A percentile compares a stretch with the other conserved stretches of the same genome.
These are phyloP conservation scores for Phlebopus sp. DNA, from an alignment of 1,284 basidiomycete genomes.

Conservation along the genomic window DNA sequence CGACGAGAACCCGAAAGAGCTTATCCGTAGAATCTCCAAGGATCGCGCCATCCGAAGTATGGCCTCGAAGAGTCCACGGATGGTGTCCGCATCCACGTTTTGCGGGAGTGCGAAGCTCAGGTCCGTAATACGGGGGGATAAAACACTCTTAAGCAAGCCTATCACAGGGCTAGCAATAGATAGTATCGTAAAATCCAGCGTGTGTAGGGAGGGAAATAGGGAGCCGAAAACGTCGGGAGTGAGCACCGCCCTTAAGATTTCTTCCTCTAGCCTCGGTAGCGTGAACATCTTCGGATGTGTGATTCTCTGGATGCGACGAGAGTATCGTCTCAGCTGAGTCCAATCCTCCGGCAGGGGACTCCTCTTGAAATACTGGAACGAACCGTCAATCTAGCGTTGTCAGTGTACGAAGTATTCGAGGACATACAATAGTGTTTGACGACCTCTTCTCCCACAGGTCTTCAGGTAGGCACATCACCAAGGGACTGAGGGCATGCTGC, in stretches of 20 bases:
- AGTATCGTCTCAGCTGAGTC: slow-evolving; percentile 21
- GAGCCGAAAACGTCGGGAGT: slow-evolving; percentile 18
- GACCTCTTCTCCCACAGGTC: slow-evolving; percentile 23
- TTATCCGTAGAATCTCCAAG: slow-evolving; percentile 21
- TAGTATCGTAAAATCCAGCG: slow-evolving; percentile 27
- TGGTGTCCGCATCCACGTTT: slow-evolving; percentile 14
- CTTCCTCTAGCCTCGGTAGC: slow-evolving; percentile 26
- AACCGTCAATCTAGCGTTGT: neutral
- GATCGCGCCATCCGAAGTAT: slow-evolving; percentile 19
- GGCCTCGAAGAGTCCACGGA: slow-evolving; percentile 23
- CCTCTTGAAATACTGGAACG: slow-evolving; percentile 22
- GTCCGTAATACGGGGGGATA: slow-evolving; percentile 23
- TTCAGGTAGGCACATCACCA: slow-evolving; percentile 28
- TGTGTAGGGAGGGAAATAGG: slow-evolving; percentile 26
- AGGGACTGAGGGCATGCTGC: slow-evolving; percentile 28
- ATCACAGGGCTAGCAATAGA: slow-evolving; percentile 21
- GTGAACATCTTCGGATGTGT: slow-evolving; percentile 22
- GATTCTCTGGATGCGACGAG: slow-evolving; percentile 23
- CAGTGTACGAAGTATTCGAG: too few relatives aligned
- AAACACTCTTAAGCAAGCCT: slow-evolving; percentile 17
- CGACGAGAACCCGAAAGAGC: slow-evolving; percentile 22
- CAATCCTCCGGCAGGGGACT: slow-evolving; percentile 21
- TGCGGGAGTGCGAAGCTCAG: slow-evolving; percentile 26
- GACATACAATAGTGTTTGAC: slow-evolving; percentile 24
- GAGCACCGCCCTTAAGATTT: slow-evolving; percentile 18